Evolutionary conservation across 257 asterid genomes (phyloP), one percentile per base, ranked within the genome.

Genomic region (Leonotis leonurus): DNA sequence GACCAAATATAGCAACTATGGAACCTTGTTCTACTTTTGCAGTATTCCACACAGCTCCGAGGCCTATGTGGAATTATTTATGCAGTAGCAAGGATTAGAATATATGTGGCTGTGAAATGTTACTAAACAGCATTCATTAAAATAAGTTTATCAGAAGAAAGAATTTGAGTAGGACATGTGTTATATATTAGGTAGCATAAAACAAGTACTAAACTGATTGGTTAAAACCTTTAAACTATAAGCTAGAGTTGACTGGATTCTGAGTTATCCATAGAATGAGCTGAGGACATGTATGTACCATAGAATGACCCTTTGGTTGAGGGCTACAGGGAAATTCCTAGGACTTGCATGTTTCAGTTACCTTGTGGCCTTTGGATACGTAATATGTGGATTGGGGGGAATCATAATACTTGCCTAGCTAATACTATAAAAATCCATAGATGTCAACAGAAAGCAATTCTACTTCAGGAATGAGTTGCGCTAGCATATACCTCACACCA

Each of bases 1-100:
- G 92, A 65, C 99, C 99, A 74, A 93, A 93, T 56, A 93, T 24
- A 73, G 96, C 97, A 77, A 93, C 97, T 62, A 67, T 85, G 54
- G 99, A 89, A 55, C 97, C 96, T 49, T 94, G 71, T 79, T 93
- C 99, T 52, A 93, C 99, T 73, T 87, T 89, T 27, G 99, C 97
- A 16, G 97, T 89, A 75, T 93, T 89, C 99, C 99, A 93, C 78
- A 87, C 99, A 26, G 97, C 97, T 75, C 99, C 99, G 79, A 93
- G 99, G 68, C 96, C 99, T 92, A 67, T 32, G 71, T 35, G 58
- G 44, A 55, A 46, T 26, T 44, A n/a, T 45, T 56, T 13, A 9
- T 46, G 37, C n/a, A n/a, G n/a, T n/a, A n/a, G n/a, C n/a, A n/a
- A n/a, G n/a, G n/a, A 41, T 39, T 45, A 60, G 16, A 57, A 26